Evolutionary conservation across 2,329 filamentous ascomycete species (phyloP), one percentile per base, ranked within the genome.

Genomic region (Sclerotinia minor): DNA sequence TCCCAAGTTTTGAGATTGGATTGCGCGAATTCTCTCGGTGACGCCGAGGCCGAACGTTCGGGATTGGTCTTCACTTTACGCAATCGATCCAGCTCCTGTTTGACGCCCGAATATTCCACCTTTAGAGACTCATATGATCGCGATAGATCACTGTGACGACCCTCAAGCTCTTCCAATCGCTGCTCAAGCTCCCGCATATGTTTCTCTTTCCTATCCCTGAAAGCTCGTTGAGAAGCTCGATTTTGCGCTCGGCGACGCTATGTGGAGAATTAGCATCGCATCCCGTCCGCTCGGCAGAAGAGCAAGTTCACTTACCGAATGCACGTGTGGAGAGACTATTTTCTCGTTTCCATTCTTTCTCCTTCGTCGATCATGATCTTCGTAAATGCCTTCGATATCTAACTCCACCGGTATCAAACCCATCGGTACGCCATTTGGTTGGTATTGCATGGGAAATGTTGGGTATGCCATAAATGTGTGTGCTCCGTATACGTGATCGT

Each of bases 141-240:
- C 70, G 82, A 81, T 65, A 89, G 81, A 45, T 81, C 80, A 68
- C 83, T 83, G 75, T 88, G 85, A 72, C 83, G 84, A 32, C 83
- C 81, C 70, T 83, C 82, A 61, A 86, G 78, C 24, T 84, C 82
- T 58, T 77, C 77, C 44, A 89, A 82, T 72, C 86, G 82, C 47
- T 80, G 75, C 75, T 89, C 87, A 26, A 89, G 82, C 72, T 89
- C 87, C 69, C 84, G 84, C 73, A 88, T 88, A 70, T 87, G 84
- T 75, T 88, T 86, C 74, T 89, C 85, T 73, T 88, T 88, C 65
- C 86, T 81, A 75, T 88, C 85, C 59, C 85, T 81, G 74, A 87
- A 88, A 0, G 85, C 85, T 68, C 85, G 79, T 75, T 88, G 85
- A 2, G 85, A 87, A 50, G 85, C 85, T 65, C 85, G 82, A 72